Conservation (phyloP, 345 rosid genomes). For the Gossypium mustelinum region DNA sequence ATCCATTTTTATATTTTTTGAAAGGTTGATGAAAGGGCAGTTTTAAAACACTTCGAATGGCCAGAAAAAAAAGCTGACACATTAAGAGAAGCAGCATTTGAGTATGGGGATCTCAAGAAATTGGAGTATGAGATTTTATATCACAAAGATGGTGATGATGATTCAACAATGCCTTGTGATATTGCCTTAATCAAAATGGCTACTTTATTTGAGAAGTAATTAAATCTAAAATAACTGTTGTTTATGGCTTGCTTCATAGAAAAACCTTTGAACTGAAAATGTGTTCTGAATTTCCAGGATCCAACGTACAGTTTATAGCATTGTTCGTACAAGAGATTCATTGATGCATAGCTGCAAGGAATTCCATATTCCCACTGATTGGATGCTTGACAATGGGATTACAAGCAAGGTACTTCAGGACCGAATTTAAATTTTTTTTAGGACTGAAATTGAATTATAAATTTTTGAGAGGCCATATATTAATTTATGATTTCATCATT, state of each 20-base stretch:
- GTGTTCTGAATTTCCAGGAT: conserved; percentile 34
- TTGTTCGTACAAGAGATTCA: conserved; percentile 55
- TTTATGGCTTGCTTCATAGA: too few species aligned
- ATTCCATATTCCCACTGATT: conserved; percentile 58
- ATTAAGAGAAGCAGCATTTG: conserved; percentile 68
- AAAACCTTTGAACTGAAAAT: neutral
- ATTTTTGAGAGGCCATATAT: too few species aligned
- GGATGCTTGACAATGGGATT: conserved; percentile 77
- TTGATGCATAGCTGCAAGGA: conserved; percentile 57
- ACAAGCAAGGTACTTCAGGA: conserved; percentile 46
- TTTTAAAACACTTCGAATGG: conserved; percentile 78
- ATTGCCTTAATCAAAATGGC: conserved; percentile 63
- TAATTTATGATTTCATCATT: too few species aligned
- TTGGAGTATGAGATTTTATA: conserved; percentile 49
- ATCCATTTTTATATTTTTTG: neutral
- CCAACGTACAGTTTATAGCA: conserved; percentile 60
- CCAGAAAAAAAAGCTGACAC: conserved; percentile 79
- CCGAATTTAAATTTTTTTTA: too few species aligned
- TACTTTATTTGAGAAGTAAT: conserved; percentile 62
- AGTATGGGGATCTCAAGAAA: conserved; percentile 61
- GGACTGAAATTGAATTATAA: too few species aligned
- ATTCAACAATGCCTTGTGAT: conserved; percentile 58
- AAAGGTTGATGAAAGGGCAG: conserved; percentile 83
- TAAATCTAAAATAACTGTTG: neutral
- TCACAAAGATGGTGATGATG: conserved; percentile 35